phyloP scores from a whole-genome alignment of 495 filamentous ascomycete species.

The Aspergillus leporis region DNA sequence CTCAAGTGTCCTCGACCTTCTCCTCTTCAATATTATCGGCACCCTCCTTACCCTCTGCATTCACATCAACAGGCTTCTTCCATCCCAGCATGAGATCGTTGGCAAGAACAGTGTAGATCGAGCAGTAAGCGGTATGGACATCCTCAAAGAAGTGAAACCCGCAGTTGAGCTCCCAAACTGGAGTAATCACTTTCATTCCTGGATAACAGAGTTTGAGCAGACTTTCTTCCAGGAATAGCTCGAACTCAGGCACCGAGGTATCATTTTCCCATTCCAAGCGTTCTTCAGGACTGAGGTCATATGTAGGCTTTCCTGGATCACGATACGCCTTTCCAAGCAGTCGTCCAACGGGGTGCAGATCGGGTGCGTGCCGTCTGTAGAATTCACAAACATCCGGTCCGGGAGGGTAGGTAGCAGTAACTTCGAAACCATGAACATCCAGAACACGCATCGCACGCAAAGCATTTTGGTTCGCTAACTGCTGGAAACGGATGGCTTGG shows the following conservation, averaged over 20 bases:
- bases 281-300: slow-evolving; percentile 48
- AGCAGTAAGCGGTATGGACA: slow-evolving; percentile 52
- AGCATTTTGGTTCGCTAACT: slow-evolving; percentile 18
- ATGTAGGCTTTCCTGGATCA: slow-evolving; percentile 36
- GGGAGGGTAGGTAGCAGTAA: slow-evolving; percentile 47
- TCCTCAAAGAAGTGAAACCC: slow-evolving; percentile 63
- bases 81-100: slow-evolving; percentile 73
- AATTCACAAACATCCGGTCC: slow-evolving; percentile 37
- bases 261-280: slow-evolving; percentile 29
- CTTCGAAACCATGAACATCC: slow-evolving; percentile 57
- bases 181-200: slow-evolving; percentile 74
- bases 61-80: slow-evolving; percentile 52
- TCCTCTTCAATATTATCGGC: slow-evolving; percentile 11
- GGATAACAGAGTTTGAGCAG: slow-evolving; percentile 61
- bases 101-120: slow-evolving; percentile 61
- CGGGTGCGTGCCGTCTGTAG: slow-evolving; percentile 41
- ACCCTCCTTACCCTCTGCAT: slow-evolving; percentile 16
- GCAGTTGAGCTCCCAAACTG: slow-evolving; percentile 61
- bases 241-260: slow-evolving; percentile 40
- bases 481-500: slow-evolving; percentile 30
- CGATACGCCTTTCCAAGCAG: slow-evolving; percentile 44
- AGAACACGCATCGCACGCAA: slow-evolving; percentile 38
- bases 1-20: slow-evolving; percentile 8
- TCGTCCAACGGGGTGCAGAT: slow-evolving; percentile 45
- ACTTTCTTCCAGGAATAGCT: slow-evolving; percentile 68